phyloP scores from a whole-genome alignment of 768 basidiomycete genomes.

The Baorangia bicolor region DNA sequence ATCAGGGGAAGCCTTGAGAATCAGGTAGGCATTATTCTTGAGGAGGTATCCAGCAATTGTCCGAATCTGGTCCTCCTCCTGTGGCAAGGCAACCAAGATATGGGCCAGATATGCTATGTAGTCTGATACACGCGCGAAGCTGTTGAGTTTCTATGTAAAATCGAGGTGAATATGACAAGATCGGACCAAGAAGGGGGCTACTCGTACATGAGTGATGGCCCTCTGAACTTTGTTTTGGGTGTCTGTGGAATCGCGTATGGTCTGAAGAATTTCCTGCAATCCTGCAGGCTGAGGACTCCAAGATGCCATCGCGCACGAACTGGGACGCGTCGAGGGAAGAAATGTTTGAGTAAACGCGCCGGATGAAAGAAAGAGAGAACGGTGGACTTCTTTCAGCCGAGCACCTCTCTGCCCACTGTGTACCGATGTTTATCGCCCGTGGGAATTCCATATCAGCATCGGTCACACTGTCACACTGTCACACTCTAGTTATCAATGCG shows the following conservation, averaged over 20 bases:
- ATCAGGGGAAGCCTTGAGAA: constrained; percentile 63
- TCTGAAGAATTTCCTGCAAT: constrained; percentile 88
- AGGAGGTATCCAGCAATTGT: constrained; percentile 95
- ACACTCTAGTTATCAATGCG: no score
- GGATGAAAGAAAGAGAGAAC: constrained; percentile 27
- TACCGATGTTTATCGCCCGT: constrained; percentile 37
- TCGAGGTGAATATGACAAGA: constrained; percentile 20
- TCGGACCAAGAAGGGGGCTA: constrained; percentile 17
- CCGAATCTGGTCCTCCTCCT: constrained; percentile 89
- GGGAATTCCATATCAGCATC: constrained; percentile 35
- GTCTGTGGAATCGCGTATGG: constrained; percentile 89
- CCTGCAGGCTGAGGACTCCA: constrained; percentile 87
- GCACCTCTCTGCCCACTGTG: constrained; percentile 24
- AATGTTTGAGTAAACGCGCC: constrained; percentile 28
- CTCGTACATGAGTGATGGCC: constrained; percentile 75
- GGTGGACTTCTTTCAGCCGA: constrained; percentile 12
- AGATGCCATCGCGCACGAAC: constrained; percentile 50
- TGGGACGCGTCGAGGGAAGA: constrained; percentile 29
- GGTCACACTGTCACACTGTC: constrained; percentile 29
- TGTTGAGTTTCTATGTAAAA: constrained; percentile 72
- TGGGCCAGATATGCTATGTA: constrained; percentile 96
- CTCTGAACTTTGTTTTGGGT: constrained; percentile 71
- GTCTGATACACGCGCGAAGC: constrained; percentile 84
- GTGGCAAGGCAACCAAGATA: constrained; percentile 77
- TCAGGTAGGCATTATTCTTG: constrained; percentile 90